Conservation (phyloP, 345 rosid genomes). For the Adansonia digitata region DNA sequence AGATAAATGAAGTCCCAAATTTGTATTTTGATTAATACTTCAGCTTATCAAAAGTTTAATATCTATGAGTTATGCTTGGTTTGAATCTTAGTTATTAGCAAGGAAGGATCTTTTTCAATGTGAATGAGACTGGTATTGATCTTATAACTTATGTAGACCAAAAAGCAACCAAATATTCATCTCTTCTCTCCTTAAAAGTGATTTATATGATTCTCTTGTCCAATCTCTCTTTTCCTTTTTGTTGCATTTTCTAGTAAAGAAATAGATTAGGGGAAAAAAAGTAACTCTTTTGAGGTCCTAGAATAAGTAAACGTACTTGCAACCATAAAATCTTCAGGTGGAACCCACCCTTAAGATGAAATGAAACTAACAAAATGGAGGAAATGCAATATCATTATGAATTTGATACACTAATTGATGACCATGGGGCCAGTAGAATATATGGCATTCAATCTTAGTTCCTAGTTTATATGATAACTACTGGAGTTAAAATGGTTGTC, state of each 20-base stretch:
- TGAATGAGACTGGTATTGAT: not conserved
- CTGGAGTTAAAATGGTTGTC: not conserved
- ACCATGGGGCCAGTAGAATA: not conserved
- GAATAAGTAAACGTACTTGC: not conserved
- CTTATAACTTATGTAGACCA: not conserved
- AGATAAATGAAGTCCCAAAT: conserved; percentile 1
- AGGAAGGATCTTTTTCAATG: not conserved
- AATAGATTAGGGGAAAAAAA: not conserved
- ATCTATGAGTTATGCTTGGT: not conserved
- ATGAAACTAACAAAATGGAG: not conserved
- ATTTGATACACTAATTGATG: not conserved
- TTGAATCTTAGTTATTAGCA: not conserved
- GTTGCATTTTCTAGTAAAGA: not conserved
- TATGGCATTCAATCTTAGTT: not conserved
- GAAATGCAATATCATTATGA: not conserved
- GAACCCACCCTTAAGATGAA: not conserved
- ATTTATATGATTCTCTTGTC: not conserved
- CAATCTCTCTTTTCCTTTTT: not conserved
- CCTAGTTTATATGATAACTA: not conserved
- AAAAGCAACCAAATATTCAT: not conserved
- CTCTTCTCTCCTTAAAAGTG: not conserved
- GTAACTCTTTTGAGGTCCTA: not conserved
- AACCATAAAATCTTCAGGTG: not conserved
- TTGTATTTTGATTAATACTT: not conserved
- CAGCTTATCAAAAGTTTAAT: not conserved